Evolutionary conservation across 805 yeast species (phyloP), one percentile per base, ranked within the genome.

Genomic region (Spathaspora hagerdaliae): DNA sequence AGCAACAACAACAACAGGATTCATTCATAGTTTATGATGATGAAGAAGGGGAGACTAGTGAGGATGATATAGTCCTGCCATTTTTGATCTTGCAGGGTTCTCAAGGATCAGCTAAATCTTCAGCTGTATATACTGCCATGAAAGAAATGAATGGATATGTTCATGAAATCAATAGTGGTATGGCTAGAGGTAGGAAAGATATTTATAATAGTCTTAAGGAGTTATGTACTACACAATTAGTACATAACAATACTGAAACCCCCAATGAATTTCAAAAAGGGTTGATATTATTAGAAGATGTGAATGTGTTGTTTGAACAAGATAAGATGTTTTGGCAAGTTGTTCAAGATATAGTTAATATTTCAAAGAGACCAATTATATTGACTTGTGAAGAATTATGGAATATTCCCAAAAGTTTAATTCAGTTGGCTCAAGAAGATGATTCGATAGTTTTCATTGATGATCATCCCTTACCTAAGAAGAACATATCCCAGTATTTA

Each of bases 261-360:
- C 12, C 32, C 2, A 49, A 54, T 12, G 55, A 55, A 15, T 76
- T 75, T 42, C 81, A 75, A 48, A 74, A 79, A 47, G 90, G 92
- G 7, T 67, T 89, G 6, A 82, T 94, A 4, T 63, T 94, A 31
- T 72, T 92, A 46, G 96, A 91, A 54, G 97, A 92, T 55, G 91
- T 87, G 36, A 96, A 92, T 59, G 70, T 87, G 9, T 60, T 91
- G 14, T 88, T 85, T 55, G 88, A 81, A 44, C 81, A 78, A 31
- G 98, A 94, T 55, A 79, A 77, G 46, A 81, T 81, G 1, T 91
- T 92, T 58, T 94, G 97, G 97, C 57, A 73, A 1, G 81, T 84
- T 2, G 73, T 89, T 2, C 78, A 76, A 39, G 83, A 79, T 41
- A 71, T 87, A 11, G 62, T 89, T 35, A 70, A 72, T 33, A 73